These are phyloP conservation scores for Cordyceps fumosorosea DNA, from an alignment of 2,329 filamentous ascomycete genomes.

Conservation along the genomic window DNA sequence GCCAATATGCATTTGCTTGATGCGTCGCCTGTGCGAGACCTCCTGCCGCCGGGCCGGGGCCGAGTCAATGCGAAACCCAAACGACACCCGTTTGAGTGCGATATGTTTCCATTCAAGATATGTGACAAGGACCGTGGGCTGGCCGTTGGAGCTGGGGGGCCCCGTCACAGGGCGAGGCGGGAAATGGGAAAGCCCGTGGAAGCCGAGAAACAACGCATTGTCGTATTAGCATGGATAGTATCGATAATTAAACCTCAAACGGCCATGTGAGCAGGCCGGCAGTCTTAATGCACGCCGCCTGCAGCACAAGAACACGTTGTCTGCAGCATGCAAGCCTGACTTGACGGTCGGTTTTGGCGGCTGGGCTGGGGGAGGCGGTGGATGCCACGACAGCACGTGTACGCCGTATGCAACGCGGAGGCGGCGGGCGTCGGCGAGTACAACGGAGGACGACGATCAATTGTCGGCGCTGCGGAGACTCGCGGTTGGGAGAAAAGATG, in stretches of 20 bases:
- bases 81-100: background rate
- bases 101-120: background rate
- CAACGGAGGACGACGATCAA: background rate
- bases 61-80: background rate
- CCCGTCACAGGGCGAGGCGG: background rate
- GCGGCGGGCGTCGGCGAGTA: background rate
- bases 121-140: background rate
- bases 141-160: too few species aligned
- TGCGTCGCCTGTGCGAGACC: background rate
- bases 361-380: background rate
- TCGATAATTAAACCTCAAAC: too few species aligned
- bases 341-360: background rate
- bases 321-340: background rate
- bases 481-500: background rate
- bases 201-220: background rate
- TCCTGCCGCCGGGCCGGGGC: too few species aligned
- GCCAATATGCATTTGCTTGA: too few species aligned
- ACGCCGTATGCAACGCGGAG: background rate
- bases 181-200: background rate
- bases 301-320: background rate
- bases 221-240: background rate
- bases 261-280: background rate
- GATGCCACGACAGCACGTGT: constrained; percentile 3
- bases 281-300: background rate
- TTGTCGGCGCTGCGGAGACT: background rate